Evolutionary conservation across 1,284 basidiomycete species (phyloP).

Genomic region (Pascua sp.): DNA sequence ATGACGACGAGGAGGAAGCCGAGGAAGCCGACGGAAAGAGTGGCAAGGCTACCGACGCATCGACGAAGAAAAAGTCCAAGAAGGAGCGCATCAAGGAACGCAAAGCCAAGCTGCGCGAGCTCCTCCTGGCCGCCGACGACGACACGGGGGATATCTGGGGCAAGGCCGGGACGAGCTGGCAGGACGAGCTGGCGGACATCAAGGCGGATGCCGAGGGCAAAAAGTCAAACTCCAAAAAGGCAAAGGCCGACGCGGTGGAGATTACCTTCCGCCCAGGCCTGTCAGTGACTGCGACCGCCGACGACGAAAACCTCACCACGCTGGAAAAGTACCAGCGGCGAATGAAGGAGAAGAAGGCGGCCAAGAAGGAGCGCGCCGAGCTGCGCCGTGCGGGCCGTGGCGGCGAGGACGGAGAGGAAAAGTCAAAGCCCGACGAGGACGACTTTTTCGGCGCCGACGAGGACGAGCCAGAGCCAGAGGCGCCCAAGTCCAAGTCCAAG

Average conservation of each 20-base stretch:
- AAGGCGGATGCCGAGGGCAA: slow-evolving; percentile 49
- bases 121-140: slow-evolving; percentile 66
- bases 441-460: slow-evolving; percentile 69
- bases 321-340: slow-evolving; percentile 76
- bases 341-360: slow-evolving; percentile 77
- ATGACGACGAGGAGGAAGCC: slow-evolving; percentile 41
- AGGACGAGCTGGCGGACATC: slow-evolving; percentile 32
- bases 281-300: slow-evolving; percentile 51
- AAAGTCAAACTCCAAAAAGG: slow-evolving; percentile 15
- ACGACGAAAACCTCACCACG: slow-evolving; percentile 67
- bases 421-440: slow-evolving; percentile 50
- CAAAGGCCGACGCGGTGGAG: slow-evolving; percentile 64
- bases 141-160: slow-evolving; percentile 67
- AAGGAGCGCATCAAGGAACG: slow-evolving; percentile 49
- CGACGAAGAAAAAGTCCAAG: slow-evolving; percentile 40
- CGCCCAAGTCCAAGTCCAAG: slow-evolving; percentile 1
- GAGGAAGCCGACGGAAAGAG: slow-evolving; percentile 46
- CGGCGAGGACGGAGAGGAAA: slow-evolving; percentile 48
- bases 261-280: slow-evolving; percentile 89
- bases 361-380: slow-evolving; percentile 55
- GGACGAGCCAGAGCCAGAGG: slow-evolving; percentile 4
- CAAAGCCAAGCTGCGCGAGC: slow-evolving; percentile 63
- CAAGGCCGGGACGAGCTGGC: slow-evolving; percentile 39
- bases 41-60: slow-evolving; percentile 25
- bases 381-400: slow-evolving; percentile 45